Evolutionary conservation across 2,329 filamentous ascomycete genomes (phyloP), one percentile per base, ranked within the genome.

Genomic region (Aspergillus latus): DNA sequence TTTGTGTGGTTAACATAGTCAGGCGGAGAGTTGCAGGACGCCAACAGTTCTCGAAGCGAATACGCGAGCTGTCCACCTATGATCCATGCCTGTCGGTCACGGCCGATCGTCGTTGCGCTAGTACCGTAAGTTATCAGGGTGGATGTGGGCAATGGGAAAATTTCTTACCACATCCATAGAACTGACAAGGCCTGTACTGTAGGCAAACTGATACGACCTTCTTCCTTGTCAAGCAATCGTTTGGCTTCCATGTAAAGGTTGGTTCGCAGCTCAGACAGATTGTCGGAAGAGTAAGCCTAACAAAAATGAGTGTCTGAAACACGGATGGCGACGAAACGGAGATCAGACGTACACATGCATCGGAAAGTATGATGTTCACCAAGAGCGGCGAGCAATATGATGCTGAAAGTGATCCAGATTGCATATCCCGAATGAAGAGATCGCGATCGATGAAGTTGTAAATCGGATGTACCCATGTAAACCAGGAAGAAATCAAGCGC

Each of bases 171-270:
- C 16, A 65, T 46, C 53, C 67, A 66, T 15, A 72, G 56, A 1
- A 71, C 62, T 3, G 66, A 69, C 11, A 71, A 49, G 1, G 68
- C 68, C 58, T 73, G 69, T 4, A 72, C 61, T 13, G 65, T 67
- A 6, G 68, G 49, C 16, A 74, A 52, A 3, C 62, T 68, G 13
- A 71, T 62, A 44, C 63, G 62, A 5, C 68, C 71, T 30, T 69
- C 64, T 57, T 71, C 66, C 32, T 67, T 56, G 5, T 71, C 66
- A 7, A 71, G 59, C 3, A 65, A 59, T 6, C 56, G 64, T 52
- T 67, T 72, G 4, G 71, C 71, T 58, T 74, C 71, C 21, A 63
- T 59, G 54, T 72, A 72, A 42, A 74, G 74, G 44, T 69, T 68
- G 6, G 63, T 54, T 16, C 67, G 69, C 49, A 61, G 62, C 1